These are phyloP conservation scores for Penicillium digitatum DNA, from an alignment of 2,329 filamentous ascomycete species.

Conservation along the genomic window DNA sequence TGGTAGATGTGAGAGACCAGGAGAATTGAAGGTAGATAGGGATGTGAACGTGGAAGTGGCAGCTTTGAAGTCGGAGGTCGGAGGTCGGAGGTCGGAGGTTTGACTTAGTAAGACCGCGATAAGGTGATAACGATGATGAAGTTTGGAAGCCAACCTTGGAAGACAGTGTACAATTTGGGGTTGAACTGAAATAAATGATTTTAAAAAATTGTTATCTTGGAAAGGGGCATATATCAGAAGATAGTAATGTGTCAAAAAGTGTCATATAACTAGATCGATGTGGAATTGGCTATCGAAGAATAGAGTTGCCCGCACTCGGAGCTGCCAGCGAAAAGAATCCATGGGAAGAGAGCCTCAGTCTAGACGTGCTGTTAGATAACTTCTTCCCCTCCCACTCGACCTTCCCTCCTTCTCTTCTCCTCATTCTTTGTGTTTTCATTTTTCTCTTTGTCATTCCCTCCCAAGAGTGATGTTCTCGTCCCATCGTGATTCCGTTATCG, in stretches of 20 bases:
- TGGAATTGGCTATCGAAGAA: neutral
- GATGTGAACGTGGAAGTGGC: constrained; percentile 7
- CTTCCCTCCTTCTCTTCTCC: neutral
- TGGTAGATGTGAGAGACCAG: constrained; percentile 14
- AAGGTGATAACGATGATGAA: constrained; percentile 11
- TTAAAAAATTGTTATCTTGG: neutral
- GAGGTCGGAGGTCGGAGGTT: constrained; percentile 9
- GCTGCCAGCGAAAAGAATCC: constrained; percentile 10
- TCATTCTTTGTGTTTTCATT: constrained; percentile 7
- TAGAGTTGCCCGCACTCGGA: constrained; percentile 3
- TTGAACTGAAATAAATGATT: neutral
- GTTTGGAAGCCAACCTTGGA: neutral
- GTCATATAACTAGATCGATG: neutral
- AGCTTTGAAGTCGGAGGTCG: constrained; percentile 12
- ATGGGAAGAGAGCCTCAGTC: constrained; percentile 12
- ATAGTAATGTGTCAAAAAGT: neutral
- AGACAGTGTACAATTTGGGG: neutral
- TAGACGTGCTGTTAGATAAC: neutral
- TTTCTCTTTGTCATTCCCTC: constrained; percentile 3
- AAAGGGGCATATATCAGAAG: neutral
- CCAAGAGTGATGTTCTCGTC: constrained; percentile 23
- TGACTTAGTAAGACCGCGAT: constrained; percentile 15
- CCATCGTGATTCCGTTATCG: constrained; percentile 19
- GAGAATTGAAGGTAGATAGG: constrained; percentile 3
- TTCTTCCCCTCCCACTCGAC: neutral